Conservation (phyloP, 2,329 filamentous ascomycete species). For the Hypoxylon sp. region DNA sequence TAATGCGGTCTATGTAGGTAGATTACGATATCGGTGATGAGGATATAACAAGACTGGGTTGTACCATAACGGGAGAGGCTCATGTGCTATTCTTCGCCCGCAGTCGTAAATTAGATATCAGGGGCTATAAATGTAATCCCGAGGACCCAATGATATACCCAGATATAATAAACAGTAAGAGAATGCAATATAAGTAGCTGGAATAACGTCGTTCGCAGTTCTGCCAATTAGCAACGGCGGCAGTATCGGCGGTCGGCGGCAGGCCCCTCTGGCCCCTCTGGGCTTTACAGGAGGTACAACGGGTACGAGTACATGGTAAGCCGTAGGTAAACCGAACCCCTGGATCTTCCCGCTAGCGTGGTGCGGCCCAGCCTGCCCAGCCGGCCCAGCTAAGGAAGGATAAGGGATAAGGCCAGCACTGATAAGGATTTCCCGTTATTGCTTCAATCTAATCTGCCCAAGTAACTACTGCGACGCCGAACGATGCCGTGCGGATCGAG, state of each 20-base stretch:
- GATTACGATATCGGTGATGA: slow-evolving; percentile 20
- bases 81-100: background rate
- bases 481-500: slow-evolving; percentile 18
- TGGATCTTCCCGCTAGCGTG: slow-evolving; percentile 38
- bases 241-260: slow-evolving; percentile 7
- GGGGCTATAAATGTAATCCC: slow-evolving; percentile 23
- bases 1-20: slow-evolving; percentile 2
- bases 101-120: background rate
- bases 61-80: slow-evolving; percentile 25
- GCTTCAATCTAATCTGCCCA: slow-evolving; percentile 30
- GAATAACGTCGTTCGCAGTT: too few species aligned
- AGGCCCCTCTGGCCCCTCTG: too few species aligned
- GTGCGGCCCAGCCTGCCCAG: too few species aligned
- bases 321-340: slow-evolving; percentile 26
- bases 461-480: slow-evolving; percentile 19
- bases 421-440: slow-evolving; percentile 43
- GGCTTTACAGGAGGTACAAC: too few species aligned
- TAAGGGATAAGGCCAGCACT: slow-evolving; percentile 37
- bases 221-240: slow-evolving; percentile 6
- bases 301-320: too few species aligned
- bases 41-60: slow-evolving; percentile 20
- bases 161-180: background rate
- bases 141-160: slow-evolving; percentile 16
- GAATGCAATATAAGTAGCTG: background rate
- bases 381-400: slow-evolving; percentile 33